Base-by-base conservation (phyloP, 495 filamentous ascomycete genomes). In the Penicillium odoratum region DNA sequence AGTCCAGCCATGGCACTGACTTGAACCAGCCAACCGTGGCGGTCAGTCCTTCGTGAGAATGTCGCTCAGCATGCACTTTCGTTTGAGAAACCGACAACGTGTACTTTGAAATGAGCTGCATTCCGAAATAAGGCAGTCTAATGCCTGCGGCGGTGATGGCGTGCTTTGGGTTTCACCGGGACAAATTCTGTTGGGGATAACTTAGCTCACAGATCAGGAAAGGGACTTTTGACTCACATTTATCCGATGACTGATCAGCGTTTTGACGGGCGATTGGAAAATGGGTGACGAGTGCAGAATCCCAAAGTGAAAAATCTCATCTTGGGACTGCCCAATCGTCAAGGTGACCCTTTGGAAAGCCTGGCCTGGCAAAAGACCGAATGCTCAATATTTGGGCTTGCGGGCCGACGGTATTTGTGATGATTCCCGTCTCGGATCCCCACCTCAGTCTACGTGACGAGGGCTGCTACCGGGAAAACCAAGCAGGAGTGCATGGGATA, bases 401-500 rank as follows among this genome's bases (percentile, higher is more conserved):
- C 25, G 26, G 25, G 43, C 43, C 25, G 7, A 26, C n/a, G 43
- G 26, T 26, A 8, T 9, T 21, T 45, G 18, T 45, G 6, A 26
- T 26, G 18, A 45, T 45, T 18, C 21, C 21, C 21, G 21, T 21
- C 21, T 21, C 21, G 21, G 21, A 21, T 21, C 21, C 25, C 16
- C 18, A 18, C 43, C 43, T 45, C 18, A 45, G 25, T 26, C 43
- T 45, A 45, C 7, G 26, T 9, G 43, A 45, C 11, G 18, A 45
- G 43, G 43, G 43, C 43, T 45, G 7, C 25, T 26, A 44, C n/a
- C 42, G 42, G 21, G 16, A 42, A 16, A 5, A 44, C 7, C 0
- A 44, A 44, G 42, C 42, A 44, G 42, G 42, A 44, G 42, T 38
- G 34, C 42, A 21, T 18, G 42, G 42, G 42, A 44, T 44, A 18